A percentile compares a stretch with the other conserved stretches of the same genome.
phyloP scores from a whole-genome alignment of 805 yeast genomes.

The Cyberlindnera lachancei region DNA sequence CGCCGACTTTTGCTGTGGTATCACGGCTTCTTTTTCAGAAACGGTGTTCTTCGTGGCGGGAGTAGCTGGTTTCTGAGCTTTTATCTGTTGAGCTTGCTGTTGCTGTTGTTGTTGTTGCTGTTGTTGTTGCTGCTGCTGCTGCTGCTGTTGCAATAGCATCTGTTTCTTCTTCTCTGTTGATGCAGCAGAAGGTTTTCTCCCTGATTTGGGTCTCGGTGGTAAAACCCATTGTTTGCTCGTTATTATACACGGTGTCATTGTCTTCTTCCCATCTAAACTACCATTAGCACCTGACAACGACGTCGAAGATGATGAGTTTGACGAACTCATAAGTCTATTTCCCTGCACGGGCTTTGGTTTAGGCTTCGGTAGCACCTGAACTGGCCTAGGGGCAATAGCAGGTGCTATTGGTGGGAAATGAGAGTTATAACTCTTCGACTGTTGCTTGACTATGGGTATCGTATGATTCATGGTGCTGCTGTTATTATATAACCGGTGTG shows the following conservation, averaged over 20 bases:
- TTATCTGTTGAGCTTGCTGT: neutral
- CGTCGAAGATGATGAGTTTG: neutral
- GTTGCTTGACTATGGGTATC: constrained; percentile 11
- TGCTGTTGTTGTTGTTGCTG: neutral
- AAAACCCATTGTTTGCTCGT: constrained; percentile 76
- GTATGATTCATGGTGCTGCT: constrained; percentile 6
- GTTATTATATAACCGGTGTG: too few relatives aligned
- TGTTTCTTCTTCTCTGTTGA: constrained; percentile 11
- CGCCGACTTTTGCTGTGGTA: neutral
- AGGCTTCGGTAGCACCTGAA: constrained; percentile 17
- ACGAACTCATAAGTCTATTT: neutral
- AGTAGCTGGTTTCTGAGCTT: neutral
- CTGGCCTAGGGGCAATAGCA: constrained; percentile 17
- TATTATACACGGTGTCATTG: constrained; percentile 14
- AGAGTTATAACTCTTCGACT: constrained; percentile 7
- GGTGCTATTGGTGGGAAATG: constrained; percentile 15
- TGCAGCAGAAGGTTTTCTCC: constrained; percentile 37
- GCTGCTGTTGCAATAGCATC: constrained; percentile 1
- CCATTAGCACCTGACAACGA: neutral
- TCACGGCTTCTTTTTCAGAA: neutral
- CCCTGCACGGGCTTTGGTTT: constrained; percentile 12
- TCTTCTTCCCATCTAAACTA: too few relatives aligned
- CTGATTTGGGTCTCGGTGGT: constrained; percentile 79
- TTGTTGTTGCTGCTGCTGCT: constrained; percentile 1
- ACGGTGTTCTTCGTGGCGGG: too few relatives aligned